Base-by-base conservation (phyloP, 2,329 filamentous ascomycete species). In the Fusarium lyarnte region DNA sequence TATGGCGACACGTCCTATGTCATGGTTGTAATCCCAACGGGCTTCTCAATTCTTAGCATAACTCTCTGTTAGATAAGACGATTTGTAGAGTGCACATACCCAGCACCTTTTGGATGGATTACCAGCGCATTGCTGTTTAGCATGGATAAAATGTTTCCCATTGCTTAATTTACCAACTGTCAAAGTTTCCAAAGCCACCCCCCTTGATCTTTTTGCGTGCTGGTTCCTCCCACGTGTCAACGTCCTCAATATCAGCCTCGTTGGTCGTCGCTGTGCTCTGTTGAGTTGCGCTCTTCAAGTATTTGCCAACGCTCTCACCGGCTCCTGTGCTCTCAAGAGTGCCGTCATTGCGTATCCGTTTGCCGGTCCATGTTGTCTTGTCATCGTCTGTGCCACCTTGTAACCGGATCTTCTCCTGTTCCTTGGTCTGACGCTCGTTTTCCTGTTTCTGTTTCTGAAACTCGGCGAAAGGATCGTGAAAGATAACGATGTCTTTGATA, bases 401-500 rank as follows among this genome's bases (percentile, higher is more conserved):
- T 63, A 85, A 84, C 77, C 86, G 85, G 16, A 93, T 85, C 74
- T 91, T 89, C 68, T 91, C 91, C 66, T 88, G 87, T 60, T 88
- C 84, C 63, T 87, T 85, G 41, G 88, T 88, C 11, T 82, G 82
- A 47, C 84, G 84, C 70, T 94, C 92, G 61, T 87, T 85, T 62
- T 93, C 88, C 46, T 86, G 86, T 75, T 91, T 92, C 79, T 95
- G 88, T 75, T 92, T 92, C 78, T 94, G 86, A 78, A 97, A 99
- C 82, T 98, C 95, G 69, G 94, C 94, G 78, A 99, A 99, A 0
- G 96, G 96, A 79, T 99, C 95, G 11, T 98, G 89, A 72, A 97
- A 96, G 10, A 99, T 90, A 0, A 93, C 90, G 0, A 98, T 87
- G 66, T 97, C 92, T 74, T 92, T 89, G 77, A 99, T 96, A 67